Evolutionary conservation across 2,329 filamentous ascomycete genomes (phyloP).

Genomic region (Fusarium goolgardi): DNA sequence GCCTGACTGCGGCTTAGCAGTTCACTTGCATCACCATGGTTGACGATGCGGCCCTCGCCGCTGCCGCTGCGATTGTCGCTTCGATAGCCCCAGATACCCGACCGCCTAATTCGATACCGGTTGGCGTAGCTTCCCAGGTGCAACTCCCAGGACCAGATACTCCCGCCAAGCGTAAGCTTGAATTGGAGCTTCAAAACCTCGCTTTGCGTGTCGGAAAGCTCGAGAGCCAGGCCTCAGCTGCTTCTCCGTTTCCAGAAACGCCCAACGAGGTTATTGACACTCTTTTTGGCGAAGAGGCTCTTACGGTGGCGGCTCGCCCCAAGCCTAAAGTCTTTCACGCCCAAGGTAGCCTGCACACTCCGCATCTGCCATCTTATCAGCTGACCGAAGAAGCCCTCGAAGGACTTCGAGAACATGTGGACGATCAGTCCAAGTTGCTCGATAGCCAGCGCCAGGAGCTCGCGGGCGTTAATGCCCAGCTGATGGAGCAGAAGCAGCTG

Average conservation of each 20-base stretch:
- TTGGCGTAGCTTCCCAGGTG: conserved; percentile 63
- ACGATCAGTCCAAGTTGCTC: conserved; percentile 92
- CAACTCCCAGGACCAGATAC: conserved; percentile 81
- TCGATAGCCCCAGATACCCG: conserved; percentile 61
- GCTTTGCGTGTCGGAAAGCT: conserved; percentile 82
- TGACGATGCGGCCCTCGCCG: conserved; percentile 66
- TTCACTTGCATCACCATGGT: conserved; percentile 55
- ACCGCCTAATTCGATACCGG: conserved; percentile 54
- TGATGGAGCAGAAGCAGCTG: conserved; percentile 85
- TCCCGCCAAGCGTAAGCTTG: conserved; percentile 80
- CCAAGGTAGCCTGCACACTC: conserved; percentile 56
- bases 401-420: conserved; percentile 88
- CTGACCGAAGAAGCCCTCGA: conserved; percentile 86
- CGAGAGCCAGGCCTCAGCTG: conserved; percentile 78
- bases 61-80: conserved; percentile 65
- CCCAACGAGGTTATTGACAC: conserved; percentile 80
- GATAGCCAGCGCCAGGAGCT: conserved; percentile 88
- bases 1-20: conserved; percentile 47
- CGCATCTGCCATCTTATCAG: conserved; percentile 56
- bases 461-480: conserved; percentile 84
- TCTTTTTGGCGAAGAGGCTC: conserved; percentile 69
- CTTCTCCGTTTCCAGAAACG: conserved; percentile 78
- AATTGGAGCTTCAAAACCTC: conserved; percentile 84
- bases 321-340: conserved; percentile 61
- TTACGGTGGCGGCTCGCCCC: conserved; percentile 56